These are phyloP conservation scores for Ustilago trichophora DNA, from an alignment of 1,284 basidiomycete species.

Conservation along the genomic window DNA sequence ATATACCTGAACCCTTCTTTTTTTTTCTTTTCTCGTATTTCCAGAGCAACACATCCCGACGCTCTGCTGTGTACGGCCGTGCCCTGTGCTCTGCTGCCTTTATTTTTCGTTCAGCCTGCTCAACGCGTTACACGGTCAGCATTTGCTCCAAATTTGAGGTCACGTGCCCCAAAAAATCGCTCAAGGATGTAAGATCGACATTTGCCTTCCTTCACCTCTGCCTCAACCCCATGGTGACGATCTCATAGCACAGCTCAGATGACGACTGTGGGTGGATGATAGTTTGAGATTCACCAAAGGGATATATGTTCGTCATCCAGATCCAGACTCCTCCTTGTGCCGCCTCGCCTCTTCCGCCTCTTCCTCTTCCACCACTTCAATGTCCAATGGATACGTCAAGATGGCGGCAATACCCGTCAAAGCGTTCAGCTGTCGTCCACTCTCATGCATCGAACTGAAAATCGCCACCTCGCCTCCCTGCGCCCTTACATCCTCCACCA, in stretches of 20 bases:
- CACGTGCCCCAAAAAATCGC: slow-evolving; percentile 6
- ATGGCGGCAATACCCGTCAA: slow-evolving; percentile 95
- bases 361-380: slow-evolving; percentile 73
- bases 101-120: not conserved
- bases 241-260: too few species aligned
- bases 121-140: slow-evolving; percentile 21
- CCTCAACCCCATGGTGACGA: too few species aligned
- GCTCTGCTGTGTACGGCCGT: too few species aligned
- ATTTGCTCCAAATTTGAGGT: not conserved
- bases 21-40: not conserved
- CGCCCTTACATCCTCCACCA: slow-evolving; percentile 87
- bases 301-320: too few species aligned
- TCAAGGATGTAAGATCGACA: slow-evolving; percentile 16
- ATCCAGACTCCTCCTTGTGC: slow-evolving; percentile 3
- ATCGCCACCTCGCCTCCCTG: slow-evolving; percentile 93
- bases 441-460: slow-evolving; percentile 99
- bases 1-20: not conserved
- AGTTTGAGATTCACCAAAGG: too few species aligned
- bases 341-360: slow-evolving; percentile 69
- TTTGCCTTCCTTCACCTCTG: too few species aligned
- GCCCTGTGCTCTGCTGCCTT: not conserved
- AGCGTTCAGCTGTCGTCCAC: slow-evolving; percentile 85
- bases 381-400: slow-evolving; percentile 91
- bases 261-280: too few species aligned
- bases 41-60: slow-evolving; percentile 33